Conservation (phyloP, 2,329 filamentous ascomycete species). For the Macrophomina tecta region DNA sequence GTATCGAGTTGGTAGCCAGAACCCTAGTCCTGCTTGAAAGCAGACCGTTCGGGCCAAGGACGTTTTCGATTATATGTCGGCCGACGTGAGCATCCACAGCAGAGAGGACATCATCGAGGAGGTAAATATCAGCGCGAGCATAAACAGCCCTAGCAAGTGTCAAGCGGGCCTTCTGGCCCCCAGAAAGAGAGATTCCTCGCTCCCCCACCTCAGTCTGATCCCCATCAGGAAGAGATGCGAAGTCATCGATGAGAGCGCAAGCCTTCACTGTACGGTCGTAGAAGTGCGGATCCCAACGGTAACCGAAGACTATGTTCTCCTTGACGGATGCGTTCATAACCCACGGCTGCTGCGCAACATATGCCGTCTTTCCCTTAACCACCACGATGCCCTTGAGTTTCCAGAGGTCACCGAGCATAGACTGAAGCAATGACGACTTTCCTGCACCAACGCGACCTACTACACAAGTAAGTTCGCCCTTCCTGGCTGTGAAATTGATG, state of each 20-base stretch:
- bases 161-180: slow-evolving; percentile 93
- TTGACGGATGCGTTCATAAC: slow-evolving; percentile 97
- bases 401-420: slow-evolving; percentile 89
- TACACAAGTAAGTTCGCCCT: slow-evolving; percentile 90
- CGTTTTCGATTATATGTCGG: slow-evolving; percentile 90
- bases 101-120: slow-evolving; percentile 92
- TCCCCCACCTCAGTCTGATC: slow-evolving; percentile 97
- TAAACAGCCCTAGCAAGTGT: slow-evolving; percentile 94
- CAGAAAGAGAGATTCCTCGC: slow-evolving; percentile 92
- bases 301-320: slow-evolving; percentile 96
- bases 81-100: slow-evolving; percentile 99
- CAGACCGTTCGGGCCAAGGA: slow-evolving; percentile 83
- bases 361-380: slow-evolving; percentile 82
- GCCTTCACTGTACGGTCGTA: slow-evolving; percentile 93
- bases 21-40: slow-evolving; percentile 87
- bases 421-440: slow-evolving; percentile 90
- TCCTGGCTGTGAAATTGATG: slow-evolving; percentile 86
- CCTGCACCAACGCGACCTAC: slow-evolving; percentile 94
- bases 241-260: slow-evolving; percentile 89
- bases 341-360: slow-evolving; percentile 93
- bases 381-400: slow-evolving; percentile 84
- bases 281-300: slow-evolving; percentile 90
- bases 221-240: slow-evolving; percentile 88
- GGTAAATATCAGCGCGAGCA: slow-evolving; percentile 92
- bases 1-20: slow-evolving; percentile 92